These are phyloP conservation scores for Colletotrichum sp. DNA, from an alignment of 2,329 filamentous ascomycete species.

Conservation along the genomic window DNA sequence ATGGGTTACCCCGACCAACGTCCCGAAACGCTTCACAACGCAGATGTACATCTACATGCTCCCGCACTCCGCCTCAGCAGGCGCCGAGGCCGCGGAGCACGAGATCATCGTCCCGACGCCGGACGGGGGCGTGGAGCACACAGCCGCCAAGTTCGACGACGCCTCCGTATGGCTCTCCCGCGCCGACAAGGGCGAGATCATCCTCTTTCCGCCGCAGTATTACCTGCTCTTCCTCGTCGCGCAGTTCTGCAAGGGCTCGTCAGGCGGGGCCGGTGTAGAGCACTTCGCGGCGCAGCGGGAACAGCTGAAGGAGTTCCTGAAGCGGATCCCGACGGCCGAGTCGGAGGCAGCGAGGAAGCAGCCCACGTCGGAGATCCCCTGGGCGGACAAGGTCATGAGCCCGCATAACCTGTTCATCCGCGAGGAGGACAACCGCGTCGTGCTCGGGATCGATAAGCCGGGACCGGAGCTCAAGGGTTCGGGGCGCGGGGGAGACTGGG, in stretches of 20 bases:
- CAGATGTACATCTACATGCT: constrained; percentile 98
- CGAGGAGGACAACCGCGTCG: constrained; percentile 48
- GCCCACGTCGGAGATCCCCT: constrained; percentile 51
- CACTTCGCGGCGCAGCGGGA: constrained; percentile 55
- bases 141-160: constrained; percentile 78
- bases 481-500: constrained; percentile 59
- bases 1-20: constrained; percentile 83
- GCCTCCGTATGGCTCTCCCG: constrained; percentile 72
- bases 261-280: constrained; percentile 29
- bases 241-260: constrained; percentile 50
- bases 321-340: constrained; percentile 43
- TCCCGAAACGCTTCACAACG: constrained; percentile 83
- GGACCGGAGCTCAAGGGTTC: constrained; percentile 57
- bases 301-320: constrained; percentile 59
- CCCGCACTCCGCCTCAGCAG: constrained; percentile 53
- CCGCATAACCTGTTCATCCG: constrained; percentile 53
- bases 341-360: constrained; percentile 43
- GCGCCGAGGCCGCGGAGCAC: constrained; percentile 40
- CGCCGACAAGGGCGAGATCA: constrained; percentile 69
- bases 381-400: constrained; percentile 67
- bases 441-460: constrained; percentile 63
- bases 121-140: constrained; percentile 70
- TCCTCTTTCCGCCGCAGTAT: constrained; percentile 90
- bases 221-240: constrained; percentile 70
- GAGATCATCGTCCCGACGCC: constrained; percentile 71